Conservation (phyloP, 192 early-diverging fungal species). For the Entomortierella parvispora region DNA sequence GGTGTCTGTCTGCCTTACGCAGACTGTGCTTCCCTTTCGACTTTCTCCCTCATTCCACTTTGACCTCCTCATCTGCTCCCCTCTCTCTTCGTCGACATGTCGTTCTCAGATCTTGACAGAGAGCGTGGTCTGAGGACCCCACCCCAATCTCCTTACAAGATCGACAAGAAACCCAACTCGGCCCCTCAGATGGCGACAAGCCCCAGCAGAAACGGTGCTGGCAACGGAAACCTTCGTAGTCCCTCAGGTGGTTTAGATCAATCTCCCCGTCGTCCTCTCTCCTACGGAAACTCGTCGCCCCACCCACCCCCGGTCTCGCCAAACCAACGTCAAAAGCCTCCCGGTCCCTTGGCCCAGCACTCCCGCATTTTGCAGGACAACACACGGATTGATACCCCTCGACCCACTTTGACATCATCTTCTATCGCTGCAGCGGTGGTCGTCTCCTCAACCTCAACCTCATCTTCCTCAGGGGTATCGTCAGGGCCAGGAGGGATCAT, state of each 20-base stretch:
- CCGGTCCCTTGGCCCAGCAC: constrained; percentile 29
- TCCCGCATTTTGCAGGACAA: constrained; percentile 39
- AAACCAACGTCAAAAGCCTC: constrained; percentile 1
- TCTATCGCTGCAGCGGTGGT: not conserved
- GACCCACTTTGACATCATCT: constrained; percentile 23
- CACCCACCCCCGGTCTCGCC: constrained; percentile 35
- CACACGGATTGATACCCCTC: constrained; percentile 39
- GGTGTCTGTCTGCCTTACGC: too few relatives aligned
- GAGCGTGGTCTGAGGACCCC: constrained; percentile 37
- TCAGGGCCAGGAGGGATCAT: not conserved
- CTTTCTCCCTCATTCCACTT: not conserved
- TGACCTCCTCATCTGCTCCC: too few relatives aligned
- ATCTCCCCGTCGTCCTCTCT: too few relatives aligned
- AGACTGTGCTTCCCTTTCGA: not conserved
- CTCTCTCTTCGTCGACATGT: constrained; percentile 11
- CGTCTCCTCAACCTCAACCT: not conserved
- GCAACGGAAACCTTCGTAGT: too few relatives aligned
- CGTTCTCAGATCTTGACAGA: constrained; percentile 30
- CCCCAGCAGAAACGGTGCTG: not conserved
- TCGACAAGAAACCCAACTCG: not conserved
- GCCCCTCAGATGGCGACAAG: not conserved
- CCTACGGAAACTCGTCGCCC: too few relatives aligned
- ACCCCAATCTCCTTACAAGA: constrained; percentile 21
- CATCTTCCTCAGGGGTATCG: not conserved
- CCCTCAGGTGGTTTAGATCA: too few relatives aligned